Evolutionary conservation across 139 green algal genomes (phyloP).

Genomic region (Micractinium conductrix): DNA sequence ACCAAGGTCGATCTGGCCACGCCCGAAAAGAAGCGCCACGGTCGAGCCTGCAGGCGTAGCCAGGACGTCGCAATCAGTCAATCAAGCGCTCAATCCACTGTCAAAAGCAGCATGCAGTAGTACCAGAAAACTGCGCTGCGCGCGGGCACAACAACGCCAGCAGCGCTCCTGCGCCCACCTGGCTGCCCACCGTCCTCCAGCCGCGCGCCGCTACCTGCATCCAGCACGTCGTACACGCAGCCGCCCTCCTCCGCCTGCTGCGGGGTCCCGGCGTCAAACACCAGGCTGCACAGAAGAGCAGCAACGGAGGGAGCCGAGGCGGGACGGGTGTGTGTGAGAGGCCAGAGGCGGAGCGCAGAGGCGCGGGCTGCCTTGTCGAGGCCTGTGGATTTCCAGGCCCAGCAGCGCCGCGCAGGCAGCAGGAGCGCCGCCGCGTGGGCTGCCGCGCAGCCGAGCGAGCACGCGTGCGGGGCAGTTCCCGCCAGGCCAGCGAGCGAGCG

Average conservation of each 20-base stretch:
- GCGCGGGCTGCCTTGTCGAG: not conserved
- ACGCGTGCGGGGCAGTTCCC: no score
- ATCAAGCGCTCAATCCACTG: no score
- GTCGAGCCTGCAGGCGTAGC: slow-evolving; percentile 4
- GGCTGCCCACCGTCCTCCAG: not conserved
- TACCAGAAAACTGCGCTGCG: no score
- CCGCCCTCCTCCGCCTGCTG: slow-evolving; percentile 74
- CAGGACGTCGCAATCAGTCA: no score
- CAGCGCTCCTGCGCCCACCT: not conserved
- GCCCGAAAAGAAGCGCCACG: slow-evolving; percentile 57
- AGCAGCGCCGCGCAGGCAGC: no score
- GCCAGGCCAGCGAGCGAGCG: no score
- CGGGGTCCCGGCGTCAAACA: slow-evolving; percentile 76
- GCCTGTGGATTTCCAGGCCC: not conserved
- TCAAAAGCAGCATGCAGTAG: no score
- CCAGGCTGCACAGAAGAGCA: slow-evolving; percentile 57
- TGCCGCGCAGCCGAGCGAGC: not conserved
- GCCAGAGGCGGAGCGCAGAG: not conserved
- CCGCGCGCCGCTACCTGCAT: not conserved
- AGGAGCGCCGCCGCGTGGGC: no score
- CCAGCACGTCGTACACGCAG: slow-evolving; percentile 36
- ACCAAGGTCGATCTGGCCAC: slow-evolving; percentile 35
- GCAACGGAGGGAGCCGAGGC: not conserved
- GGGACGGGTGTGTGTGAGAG: not conserved
- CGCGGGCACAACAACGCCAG: no score